Conservation (phyloP, 208 protist genomes). For the Trypanosoma theileri region DNA sequence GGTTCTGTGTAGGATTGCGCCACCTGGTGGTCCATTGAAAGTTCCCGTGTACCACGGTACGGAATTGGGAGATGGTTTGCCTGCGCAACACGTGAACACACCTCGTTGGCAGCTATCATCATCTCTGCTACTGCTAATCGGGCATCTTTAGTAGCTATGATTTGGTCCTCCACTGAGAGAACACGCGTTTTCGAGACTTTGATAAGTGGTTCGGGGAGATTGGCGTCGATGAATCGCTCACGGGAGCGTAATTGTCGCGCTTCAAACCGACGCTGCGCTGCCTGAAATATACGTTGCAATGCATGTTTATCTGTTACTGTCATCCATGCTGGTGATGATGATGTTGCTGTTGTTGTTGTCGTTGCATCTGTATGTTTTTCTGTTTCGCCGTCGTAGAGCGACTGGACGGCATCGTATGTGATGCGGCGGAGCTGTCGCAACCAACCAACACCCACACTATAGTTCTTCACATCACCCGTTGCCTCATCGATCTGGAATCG, state of each 20-base stretch:
- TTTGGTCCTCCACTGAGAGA: slow-evolving; percentile 67
- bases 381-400: slow-evolving; percentile 36
- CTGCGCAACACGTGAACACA: slow-evolving; percentile 86
- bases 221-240: slow-evolving; percentile 44
- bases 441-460: slow-evolving; percentile 74
- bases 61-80: slow-evolving; percentile 70
- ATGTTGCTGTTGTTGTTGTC: not conserved
- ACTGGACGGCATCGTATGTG: slow-evolving; percentile 86
- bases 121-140: slow-evolving; percentile 84
- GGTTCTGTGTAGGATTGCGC: slow-evolving; percentile 59
- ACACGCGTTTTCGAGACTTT: slow-evolving; percentile 61
- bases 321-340: slow-evolving; percentile 50
- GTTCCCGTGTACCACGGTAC: slow-evolving; percentile 73
- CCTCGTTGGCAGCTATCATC: slow-evolving; percentile 92
- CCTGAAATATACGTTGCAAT: slow-evolving; percentile 59
- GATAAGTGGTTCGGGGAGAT: slow-evolving; percentile 76
- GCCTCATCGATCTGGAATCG: slow-evolving; percentile 71
- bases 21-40: slow-evolving; percentile 77
- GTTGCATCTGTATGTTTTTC: not conserved
- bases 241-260: slow-evolving; percentile 41
- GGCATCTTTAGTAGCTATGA: slow-evolving; percentile 77
- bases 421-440: slow-evolving; percentile 75
- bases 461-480: slow-evolving; percentile 73
- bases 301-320: slow-evolving; percentile 36
- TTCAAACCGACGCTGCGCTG: slow-evolving; percentile 42